Conservation (phyloP, 129 eudicot species). For the Lactuca saligna region DNA sequence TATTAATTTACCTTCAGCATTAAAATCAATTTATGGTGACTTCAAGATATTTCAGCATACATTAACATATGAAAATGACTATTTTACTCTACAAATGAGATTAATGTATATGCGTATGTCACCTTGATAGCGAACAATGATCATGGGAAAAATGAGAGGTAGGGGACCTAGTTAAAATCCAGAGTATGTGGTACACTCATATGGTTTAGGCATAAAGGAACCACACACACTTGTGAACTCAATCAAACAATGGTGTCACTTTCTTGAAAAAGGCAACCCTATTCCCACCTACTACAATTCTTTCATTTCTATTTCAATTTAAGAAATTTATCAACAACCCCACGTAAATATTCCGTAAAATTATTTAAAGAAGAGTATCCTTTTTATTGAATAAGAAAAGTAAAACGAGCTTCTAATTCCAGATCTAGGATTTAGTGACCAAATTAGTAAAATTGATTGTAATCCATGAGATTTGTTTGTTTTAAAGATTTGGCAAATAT, state of each 20-base stretch:
- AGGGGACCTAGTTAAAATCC: slow-evolving; percentile 29
- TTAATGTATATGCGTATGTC: slow-evolving; percentile 20
- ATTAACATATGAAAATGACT: not conserved
- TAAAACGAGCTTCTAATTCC: not conserved
- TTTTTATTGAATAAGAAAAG: not conserved
- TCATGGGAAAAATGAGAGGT: slow-evolving; percentile 23
- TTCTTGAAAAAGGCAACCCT: slow-evolving; percentile 24
- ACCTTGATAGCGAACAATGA: slow-evolving; percentile 32
- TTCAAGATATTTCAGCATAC: not conserved
- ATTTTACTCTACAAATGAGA: not conserved
- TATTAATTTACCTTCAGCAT: not conserved
- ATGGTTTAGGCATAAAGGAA: slow-evolving; percentile 38
- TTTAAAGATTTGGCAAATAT: too few species aligned
- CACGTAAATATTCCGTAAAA: slow-evolving; percentile 9
- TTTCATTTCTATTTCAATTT: slow-evolving; percentile 5
- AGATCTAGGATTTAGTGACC: too few species aligned
- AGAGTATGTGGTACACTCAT: slow-evolving; percentile 34
- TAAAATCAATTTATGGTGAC: not conserved
- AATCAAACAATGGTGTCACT: slow-evolving; percentile 30
- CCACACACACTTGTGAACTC: slow-evolving; percentile 36
- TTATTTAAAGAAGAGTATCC: not conserved
- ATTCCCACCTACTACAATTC: slow-evolving; percentile 31
- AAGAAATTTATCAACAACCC: not conserved
- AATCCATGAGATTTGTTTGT: not conserved
- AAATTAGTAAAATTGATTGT: too few species aligned